phyloP scores from a whole-genome alignment of 805 yeast species.

The Lipomyces mesembrius region DNA sequence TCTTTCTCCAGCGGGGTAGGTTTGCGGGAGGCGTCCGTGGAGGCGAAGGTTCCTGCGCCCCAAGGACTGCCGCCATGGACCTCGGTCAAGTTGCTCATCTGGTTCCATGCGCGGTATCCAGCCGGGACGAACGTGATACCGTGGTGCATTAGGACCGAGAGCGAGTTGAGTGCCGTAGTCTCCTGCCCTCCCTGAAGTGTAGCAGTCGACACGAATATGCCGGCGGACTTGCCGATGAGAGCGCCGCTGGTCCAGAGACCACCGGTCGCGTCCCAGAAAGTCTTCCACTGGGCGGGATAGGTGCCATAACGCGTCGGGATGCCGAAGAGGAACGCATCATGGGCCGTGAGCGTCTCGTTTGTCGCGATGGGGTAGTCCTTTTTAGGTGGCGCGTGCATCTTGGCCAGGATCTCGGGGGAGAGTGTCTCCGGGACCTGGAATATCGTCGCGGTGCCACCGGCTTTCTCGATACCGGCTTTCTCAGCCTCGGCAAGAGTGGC shows the following conservation, averaged over 20 bases:
- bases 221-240: conserved; percentile 73
- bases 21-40: conserved; percentile 73
- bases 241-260: conserved; percentile 57
- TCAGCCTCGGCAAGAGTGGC: conserved; percentile 69
- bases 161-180: conserved; percentile 60
- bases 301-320: conserved; percentile 80
- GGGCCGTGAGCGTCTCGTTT: conserved; percentile 57
- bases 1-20: conserved; percentile 66
- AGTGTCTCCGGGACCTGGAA: conserved; percentile 84
- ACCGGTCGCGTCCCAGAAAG: conserved; percentile 80
- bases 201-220: conserved; percentile 72
- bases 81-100: conserved; percentile 62
- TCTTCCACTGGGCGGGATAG: conserved; percentile 74
- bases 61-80: conserved; percentile 83
- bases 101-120: conserved; percentile 68
- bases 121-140: conserved; percentile 78
- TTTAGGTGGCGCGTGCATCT: conserved; percentile 66
- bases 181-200: conserved; percentile 82
- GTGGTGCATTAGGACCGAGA: conserved; percentile 70
- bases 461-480: conserved; percentile 68
- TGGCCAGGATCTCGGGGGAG: conserved; percentile 60
- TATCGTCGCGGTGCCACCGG: conserved; percentile 72
- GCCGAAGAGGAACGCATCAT: conserved; percentile 79
- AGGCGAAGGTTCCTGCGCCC: conserved; percentile 86
- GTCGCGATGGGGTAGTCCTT: conserved; percentile 59